Base-by-base conservation (phyloP, 805 yeast genomes). In the Lipomyces yamadae region DNA sequence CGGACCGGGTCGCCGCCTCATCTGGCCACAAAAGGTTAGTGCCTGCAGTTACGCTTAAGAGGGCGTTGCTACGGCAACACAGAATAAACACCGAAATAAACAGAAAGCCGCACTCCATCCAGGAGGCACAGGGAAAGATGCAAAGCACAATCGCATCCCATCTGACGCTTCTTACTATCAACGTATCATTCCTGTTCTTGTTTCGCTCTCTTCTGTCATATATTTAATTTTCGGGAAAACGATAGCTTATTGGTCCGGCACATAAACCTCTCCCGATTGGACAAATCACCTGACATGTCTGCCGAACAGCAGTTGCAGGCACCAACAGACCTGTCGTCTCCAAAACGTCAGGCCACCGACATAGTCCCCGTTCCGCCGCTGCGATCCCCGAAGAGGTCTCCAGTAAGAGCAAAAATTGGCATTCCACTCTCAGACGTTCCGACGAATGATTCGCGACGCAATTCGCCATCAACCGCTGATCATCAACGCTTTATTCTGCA, bases 401-500 rank as follows among this genome's bases (percentile, higher is more conserved):
- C 55, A 5, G 55, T n/a, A 6, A 52, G 34, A 15, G 30, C 55
- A 10, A 52, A 58, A 15, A 8, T 53, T 5, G 61, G 63, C 24
- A 61, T 34, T 45, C 71, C 67, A 2, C 58, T 68, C 6, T 34
- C 61, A 3, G 71, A 68, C 8, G 60, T 68, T n/a, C 34, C 67
- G 4, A 18, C 58, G 7, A 59, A 58, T 18, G 71, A 68, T 42
- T 39, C 58, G 15, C 59, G 71, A 6, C 60, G 71, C 2, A 68
- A 68, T 42, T 68, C 71, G 7, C 71, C 71, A 11, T 63, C 71
- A 18, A 58, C 71, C 3, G 58, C 59, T 6, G 71, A 68, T 18
- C 70, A 68, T 37, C 48, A 42, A 15, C 53, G 52, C 3, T 66
- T 58, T 6, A 58, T 58, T 3, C 48, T 64, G 48, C 57, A 54